phyloP scores from a whole-genome alignment of 2,329 filamentous ascomycete genomes.

The Didymella segeticola region DNA sequence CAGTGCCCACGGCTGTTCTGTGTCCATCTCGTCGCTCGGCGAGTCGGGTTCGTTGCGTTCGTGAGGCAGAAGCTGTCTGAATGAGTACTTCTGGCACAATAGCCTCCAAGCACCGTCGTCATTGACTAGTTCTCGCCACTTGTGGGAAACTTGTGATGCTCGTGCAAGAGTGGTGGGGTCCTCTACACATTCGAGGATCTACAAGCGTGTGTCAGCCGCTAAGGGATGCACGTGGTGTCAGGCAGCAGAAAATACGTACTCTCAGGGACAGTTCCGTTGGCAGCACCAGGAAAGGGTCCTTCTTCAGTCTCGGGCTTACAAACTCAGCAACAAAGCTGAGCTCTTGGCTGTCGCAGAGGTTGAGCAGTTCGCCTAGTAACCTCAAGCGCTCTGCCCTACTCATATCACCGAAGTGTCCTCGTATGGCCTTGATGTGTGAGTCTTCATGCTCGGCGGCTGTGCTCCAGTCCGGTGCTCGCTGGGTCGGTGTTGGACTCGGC shows the following conservation, averaged over 20 bases:
- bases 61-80: slow-evolving; percentile 65
- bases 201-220: slow-evolving; percentile 25
- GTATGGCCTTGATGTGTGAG: slow-evolving; percentile 78
- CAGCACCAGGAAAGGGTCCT: slow-evolving; percentile 91
- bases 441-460: slow-evolving; percentile 82
- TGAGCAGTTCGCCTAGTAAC: slow-evolving; percentile 85
- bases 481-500: slow-evolving; percentile 69
- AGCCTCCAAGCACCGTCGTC: slow-evolving; percentile 99
- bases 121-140: slow-evolving; percentile 91
- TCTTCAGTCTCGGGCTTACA: slow-evolving; percentile 91
- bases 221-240: background rate
- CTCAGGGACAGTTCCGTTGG: slow-evolving; percentile 92
- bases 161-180: slow-evolving; percentile 92
- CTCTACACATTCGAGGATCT: slow-evolving; percentile 96
- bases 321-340: slow-evolving; percentile 96
- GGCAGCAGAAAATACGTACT: slow-evolving; percentile 59
- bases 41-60: slow-evolving; percentile 39
- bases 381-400: slow-evolving; percentile 78
- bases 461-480: slow-evolving; percentile 74
- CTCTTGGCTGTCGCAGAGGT: slow-evolving; percentile 93
- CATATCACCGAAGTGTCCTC: slow-evolving; percentile 80
- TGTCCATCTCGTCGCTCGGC: slow-evolving; percentile 35
- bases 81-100: slow-evolving; percentile 94
- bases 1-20: slow-evolving; percentile 35
- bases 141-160: slow-evolving; percentile 92